Evolutionary conservation across 176 grass and related monocot genomes (phyloP), one percentile per base, ranked within the genome.

Genomic region (Phyllostachys edulis): DNA sequence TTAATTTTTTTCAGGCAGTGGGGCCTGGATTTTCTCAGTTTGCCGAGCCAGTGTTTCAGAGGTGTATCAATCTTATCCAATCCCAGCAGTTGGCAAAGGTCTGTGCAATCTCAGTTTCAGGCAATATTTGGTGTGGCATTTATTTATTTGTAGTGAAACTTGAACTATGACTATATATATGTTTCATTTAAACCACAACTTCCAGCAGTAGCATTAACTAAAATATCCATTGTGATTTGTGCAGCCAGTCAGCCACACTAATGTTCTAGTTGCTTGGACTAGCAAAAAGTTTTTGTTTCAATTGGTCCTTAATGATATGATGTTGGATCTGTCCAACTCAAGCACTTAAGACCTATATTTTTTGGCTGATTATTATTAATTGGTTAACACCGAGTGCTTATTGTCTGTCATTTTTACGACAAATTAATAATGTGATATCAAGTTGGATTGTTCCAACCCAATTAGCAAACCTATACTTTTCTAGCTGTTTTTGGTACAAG

Each of bases 61-160:
- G 96, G 66, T 96, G 96, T 77, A 96, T 96, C 74, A 81, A 72
- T 80, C 91, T 94, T 90, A 91, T 99, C 38, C 90, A 92, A 78
- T 87, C 92, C 61, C 96, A 99, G 63, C 93, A 92, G 67, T 74
- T 99, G 72, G 93, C 93, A 65, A 99, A 99, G 93, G 96, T 99
- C 23, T 74, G 77, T 83, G 37, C 10, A 76, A 65, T 88, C n/a
- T 66, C 81, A 63, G 9, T 20, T 47, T 46, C 6, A 47, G 23
- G 37, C 50, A 24, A 60, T 36, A 27, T 59, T 45, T 38, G 39
- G 4, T 69, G 37, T 85, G 23, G 4, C 38, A 76, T 24, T 59
- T 77, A 52, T 66, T 84, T 50, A 27, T 68, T 45, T 57, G 18
- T 68, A 16, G 52, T 62, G 20, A 70, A 57, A 49, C 40, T 32